Evolutionary conservation across 176 grass and related monocot genomes (phyloP), one percentile per base, ranked within the genome.

Genomic region (Zoysia japonica): DNA sequence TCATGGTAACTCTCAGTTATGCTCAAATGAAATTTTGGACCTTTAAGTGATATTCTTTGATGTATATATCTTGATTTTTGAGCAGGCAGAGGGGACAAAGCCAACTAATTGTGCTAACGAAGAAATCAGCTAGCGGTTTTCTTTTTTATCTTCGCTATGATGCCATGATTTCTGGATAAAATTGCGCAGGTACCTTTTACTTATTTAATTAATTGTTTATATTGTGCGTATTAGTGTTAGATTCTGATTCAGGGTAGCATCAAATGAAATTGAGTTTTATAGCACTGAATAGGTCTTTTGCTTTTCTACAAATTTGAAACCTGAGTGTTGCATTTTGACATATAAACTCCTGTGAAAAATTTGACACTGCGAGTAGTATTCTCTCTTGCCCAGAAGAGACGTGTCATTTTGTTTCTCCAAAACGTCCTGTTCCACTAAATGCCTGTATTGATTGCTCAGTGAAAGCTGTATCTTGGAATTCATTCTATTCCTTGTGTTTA

Each of bases 101-200:
- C 28, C 28, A 28, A 28, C 28, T 28, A 28, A 28, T 28, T 28
- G 28, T 28, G 28, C 28, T 28, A 28, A 28, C 28, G 0, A 85
- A 81, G 82, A 72, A 67, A 67, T 78, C 51, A 28, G 72, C 59
- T 39, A 67, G 59, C 36, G 46, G 65, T 64, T 73, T 76, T 80
- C 72, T 77, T 28, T 28, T 72, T 17, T 17, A 51, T 46, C 61
- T 88, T 78, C 28, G 28, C 28, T 28, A 28, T 28, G 28, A 28
- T 28, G 47, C 37, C 39, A 28, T 76, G 59, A 20, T 61, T 88
- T 65, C 57, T 81, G 71, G 83, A 85, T 65, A 77, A 80, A 82
- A 72, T 85, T 81, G 78, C 68, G 83, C 72, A 85, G 87, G 87
- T 85, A 85, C 6, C 8, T 53, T 52, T 61, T 46, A 46, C 42